Evolutionary conservation across 805 yeast genomes (phyloP).

Genomic region (Saccharomycopsis selenospora): DNA sequence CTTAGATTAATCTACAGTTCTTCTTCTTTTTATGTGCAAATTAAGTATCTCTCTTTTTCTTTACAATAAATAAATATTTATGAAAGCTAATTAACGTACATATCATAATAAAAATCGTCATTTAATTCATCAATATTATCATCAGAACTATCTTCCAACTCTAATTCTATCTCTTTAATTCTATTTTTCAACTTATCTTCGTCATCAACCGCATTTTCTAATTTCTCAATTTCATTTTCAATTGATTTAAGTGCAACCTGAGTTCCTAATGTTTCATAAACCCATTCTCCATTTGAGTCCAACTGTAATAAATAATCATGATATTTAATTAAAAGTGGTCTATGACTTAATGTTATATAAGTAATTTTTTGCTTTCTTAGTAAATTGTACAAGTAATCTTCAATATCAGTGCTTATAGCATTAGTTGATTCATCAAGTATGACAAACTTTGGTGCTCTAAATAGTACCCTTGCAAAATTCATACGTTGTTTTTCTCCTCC

Average conservation of each 20-base stretch:
- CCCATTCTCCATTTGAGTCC: slow-evolving; percentile 47
- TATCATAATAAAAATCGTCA: slow-evolving; percentile 6
- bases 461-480: slow-evolving; percentile 78
- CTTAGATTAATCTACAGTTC: no score
- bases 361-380: slow-evolving; percentile 65
- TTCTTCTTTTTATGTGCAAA: no score
- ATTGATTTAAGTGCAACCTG: slow-evolving; percentile 59
- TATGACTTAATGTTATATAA: slow-evolving; percentile 73
- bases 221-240: slow-evolving; percentile 66
- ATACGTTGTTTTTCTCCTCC: slow-evolving; percentile 96
- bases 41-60: no score
- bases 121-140: slow-evolving; percentile 6
- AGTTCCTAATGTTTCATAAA: slow-evolving; percentile 56
- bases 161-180: slow-evolving; percentile 47
- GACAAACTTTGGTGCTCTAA: slow-evolving; percentile 73
- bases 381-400: slow-evolving; percentile 74
- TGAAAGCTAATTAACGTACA: slow-evolving; percentile 4
- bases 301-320: slow-evolving; percentile 71
- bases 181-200: slow-evolving; percentile 55
- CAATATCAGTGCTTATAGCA: slow-evolving; percentile 85
- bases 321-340: slow-evolving; percentile 77
- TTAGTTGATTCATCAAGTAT: slow-evolving; percentile 91
- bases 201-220: slow-evolving; percentile 52
- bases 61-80: no score
- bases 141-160: slow-evolving; percentile 22